Evolutionary conservation across 148 eudicot species (phyloP), one percentile per base, ranked within the genome.

Genomic region (Suaeda aralocaspica): DNA sequence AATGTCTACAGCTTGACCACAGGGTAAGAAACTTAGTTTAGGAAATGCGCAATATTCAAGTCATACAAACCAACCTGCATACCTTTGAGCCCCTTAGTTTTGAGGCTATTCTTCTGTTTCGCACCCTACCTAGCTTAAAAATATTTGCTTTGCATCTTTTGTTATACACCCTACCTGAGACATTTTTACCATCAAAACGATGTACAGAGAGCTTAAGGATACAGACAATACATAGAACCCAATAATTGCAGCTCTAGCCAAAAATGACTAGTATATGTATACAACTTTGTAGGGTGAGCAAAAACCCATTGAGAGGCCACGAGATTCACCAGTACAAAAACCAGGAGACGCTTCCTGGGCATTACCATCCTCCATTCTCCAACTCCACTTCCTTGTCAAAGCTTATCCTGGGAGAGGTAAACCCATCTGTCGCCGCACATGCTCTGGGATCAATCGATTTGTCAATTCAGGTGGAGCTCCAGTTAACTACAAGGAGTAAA

Each of bases 371-470:
- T 61, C 64, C 46, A 10, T n/a, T 9, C 48, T 55, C 55, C 59
- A 56, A 24, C 56, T 56, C 49, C 49, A 44, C 12, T n/a, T 31
- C 28, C 9, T 6, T 18, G n/a, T 33, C 15, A 33, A 72, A 18
- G 58, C 41, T 63, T 51, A 70, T 29, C 76, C 82, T 21, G 87
- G 86, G 59, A 80, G 82, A 8, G 75, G 69, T 48, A 82, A 78
- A 71, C 88, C 80, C 39, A 57, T 75, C 78, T 91, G 93, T 61
- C 88, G 76, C 16, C 86, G 70, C 29, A 86, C 75, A 56, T 91
- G 93, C 77, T 88, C 96, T 16, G 96, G 96, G 70, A 91, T 85
- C 58, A 91, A 77, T 78, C 79, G 80, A 72, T 76, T 66, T 68
- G 83, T 77, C 80, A 91, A 68, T 66, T 88, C 91, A 2, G 89